These are phyloP conservation scores for Endoconidiophora laricicola DNA, from an alignment of 2,329 filamentous ascomycete genomes.

Conservation along the genomic window DNA sequence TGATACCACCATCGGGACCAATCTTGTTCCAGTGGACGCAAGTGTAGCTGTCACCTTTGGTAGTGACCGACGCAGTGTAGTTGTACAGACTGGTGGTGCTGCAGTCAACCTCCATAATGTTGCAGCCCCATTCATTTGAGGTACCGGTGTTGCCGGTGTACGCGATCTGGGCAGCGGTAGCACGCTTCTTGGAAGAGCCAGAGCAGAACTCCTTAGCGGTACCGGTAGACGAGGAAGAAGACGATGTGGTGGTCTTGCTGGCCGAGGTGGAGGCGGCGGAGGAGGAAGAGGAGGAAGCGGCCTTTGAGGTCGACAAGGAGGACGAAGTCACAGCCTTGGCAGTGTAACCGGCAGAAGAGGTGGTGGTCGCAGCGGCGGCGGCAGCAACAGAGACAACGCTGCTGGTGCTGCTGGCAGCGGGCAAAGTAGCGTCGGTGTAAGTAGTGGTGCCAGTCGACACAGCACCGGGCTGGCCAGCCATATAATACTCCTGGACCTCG, in stretches of 20 bases:
- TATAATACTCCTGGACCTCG: slow-evolving; percentile 18
- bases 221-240: neutral
- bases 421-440: slow-evolving; percentile 10
- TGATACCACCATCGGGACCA: slow-evolving; percentile 25
- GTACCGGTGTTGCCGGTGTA: slow-evolving; percentile 32
- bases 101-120: slow-evolving; percentile 29
- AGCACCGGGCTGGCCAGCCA: slow-evolving; percentile 20
- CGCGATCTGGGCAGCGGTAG: slow-evolving; percentile 29
- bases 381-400: neutral
- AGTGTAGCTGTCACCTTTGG: slow-evolving; percentile 21
- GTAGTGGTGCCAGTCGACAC: slow-evolving; percentile 16
- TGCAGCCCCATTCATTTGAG: slow-evolving; percentile 30
- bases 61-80: slow-evolving; percentile 27
- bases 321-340: slow-evolving; percentile 11
- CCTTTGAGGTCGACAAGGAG: slow-evolving; percentile 1
- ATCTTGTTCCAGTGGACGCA: slow-evolving; percentile 38
- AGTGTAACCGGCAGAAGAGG: neutral
- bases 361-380: slow-evolving; percentile 3
- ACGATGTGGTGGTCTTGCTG: slow-evolving; percentile 12
- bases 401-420: slow-evolving; percentile 13
- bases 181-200: slow-evolving; percentile 25
- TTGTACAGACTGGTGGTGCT: slow-evolving; percentile 25
- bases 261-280: slow-evolving; percentile 13
- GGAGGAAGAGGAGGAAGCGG: slow-evolving; percentile 12
- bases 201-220: slow-evolving; percentile 19